phyloP scores from a whole-genome alignment of 805 yeast species.

The Ogataea siamensis region DNA sequence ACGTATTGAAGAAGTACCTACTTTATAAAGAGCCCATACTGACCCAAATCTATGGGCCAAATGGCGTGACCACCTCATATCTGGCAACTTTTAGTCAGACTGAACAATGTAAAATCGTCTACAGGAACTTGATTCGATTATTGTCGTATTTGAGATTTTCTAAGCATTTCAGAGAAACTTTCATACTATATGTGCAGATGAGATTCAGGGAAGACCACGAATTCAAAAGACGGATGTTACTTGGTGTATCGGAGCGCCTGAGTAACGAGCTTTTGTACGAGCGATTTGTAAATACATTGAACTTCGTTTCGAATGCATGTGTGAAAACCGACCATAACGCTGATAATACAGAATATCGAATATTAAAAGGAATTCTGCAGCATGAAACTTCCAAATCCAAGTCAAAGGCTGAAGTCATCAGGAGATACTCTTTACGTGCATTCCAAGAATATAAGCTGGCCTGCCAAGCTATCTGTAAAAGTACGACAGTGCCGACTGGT shows the following conservation, averaged over 20 bases:
- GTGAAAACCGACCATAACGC: slow-evolving; percentile 7
- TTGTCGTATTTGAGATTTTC: slow-evolving; percentile 13
- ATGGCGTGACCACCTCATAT: slow-evolving; percentile 19
- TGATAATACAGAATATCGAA: slow-evolving; percentile 14
- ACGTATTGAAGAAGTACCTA: not conserved
- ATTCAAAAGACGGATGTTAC: slow-evolving; percentile 13
- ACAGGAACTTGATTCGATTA: slow-evolving; percentile 24
- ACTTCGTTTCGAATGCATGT: slow-evolving; percentile 29
- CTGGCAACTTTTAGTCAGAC: slow-evolving; percentile 11
- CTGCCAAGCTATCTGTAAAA: not conserved
- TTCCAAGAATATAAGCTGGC: not conserved
- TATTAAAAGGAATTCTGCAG: slow-evolving; percentile 22
- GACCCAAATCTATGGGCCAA: slow-evolving; percentile 21
- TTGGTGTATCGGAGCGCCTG: slow-evolving; percentile 3
- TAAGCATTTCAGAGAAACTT: slow-evolving; percentile 7
- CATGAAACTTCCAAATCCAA: slow-evolving; percentile 23
- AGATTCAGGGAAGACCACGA: slow-evolving; percentile 27
- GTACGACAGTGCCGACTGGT: not conserved
- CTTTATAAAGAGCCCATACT: slow-evolving; percentile 16
- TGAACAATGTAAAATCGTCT: slow-evolving; percentile 15
- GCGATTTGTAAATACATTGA: slow-evolving; percentile 25
- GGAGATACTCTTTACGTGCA: slow-evolving; percentile 5
- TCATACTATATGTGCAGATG: slow-evolving; percentile 17
- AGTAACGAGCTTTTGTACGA: slow-evolving; percentile 12
- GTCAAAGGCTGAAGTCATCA: slow-evolving; percentile 3